Evolutionary conservation across 129 eudicot species (phyloP).

Genomic region (Kitagawia praeruptora): DNA sequence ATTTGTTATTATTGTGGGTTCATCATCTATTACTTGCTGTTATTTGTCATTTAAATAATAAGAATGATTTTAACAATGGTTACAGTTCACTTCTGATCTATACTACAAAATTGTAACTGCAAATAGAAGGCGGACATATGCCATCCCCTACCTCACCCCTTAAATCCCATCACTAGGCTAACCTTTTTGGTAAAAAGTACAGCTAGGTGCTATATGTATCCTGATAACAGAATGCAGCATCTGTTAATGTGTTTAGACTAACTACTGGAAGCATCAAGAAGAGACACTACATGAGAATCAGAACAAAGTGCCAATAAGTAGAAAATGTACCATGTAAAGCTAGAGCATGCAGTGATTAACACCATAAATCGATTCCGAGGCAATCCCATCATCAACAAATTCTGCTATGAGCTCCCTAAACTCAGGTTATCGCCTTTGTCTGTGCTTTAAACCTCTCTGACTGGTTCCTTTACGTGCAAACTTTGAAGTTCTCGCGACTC

Average conservation of each 20-base stretch:
- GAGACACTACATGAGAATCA: not conserved
- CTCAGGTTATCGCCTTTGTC: not conserved
- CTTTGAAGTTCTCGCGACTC: constrained; percentile 4
- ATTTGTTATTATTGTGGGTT: not conserved
- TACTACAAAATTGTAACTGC: too few species aligned
- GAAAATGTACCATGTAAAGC: not conserved
- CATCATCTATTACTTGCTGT: too few species aligned
- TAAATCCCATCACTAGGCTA: not conserved
- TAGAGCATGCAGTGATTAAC: not conserved
- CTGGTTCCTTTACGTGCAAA: constrained; percentile 6
- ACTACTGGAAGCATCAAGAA: not conserved
- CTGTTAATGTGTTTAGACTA: not conserved
- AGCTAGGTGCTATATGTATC: not conserved
- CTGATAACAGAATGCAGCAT: not conserved
- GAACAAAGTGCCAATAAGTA: not conserved
- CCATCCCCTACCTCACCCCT: not conserved
- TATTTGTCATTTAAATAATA: not conserved
- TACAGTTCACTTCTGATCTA: not conserved
- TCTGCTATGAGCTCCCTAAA: not conserved
- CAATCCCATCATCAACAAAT: not conserved
- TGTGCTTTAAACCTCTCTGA: not conserved
- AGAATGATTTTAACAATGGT: not conserved
- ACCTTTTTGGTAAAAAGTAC: not conserved
- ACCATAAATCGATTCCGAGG: not conserved
- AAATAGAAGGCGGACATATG: too few species aligned